Percentiles rank a stretch among this genome's conserved stretches.
Conservation (phyloP, 176 grass and related monocot genomes). For the Thalia dealbata region DNA sequence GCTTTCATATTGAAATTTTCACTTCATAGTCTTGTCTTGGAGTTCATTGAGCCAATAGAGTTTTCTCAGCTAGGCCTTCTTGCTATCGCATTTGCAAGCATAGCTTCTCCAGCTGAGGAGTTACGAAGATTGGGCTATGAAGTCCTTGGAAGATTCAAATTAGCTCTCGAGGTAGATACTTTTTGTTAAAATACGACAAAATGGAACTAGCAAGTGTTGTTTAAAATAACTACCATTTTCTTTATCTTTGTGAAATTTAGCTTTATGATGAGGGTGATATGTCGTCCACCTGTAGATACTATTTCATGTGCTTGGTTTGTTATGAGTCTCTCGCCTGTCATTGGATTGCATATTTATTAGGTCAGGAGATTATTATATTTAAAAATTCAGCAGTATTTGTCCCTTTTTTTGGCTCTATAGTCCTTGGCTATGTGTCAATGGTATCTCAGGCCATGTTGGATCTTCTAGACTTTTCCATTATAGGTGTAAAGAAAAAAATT, state of each 20-base stretch:
- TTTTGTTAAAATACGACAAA: conserved; percentile 14
- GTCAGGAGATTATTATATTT: neutral
- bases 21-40: conserved; percentile 68
- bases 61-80: conserved; percentile 79
- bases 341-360: neutral
- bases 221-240: neutral
- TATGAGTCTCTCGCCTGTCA: neutral
- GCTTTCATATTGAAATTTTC: conserved; percentile 67
- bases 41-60: conserved; percentile 68
- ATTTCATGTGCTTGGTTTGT: neutral
- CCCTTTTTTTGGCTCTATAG: no score
- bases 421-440: neutral
- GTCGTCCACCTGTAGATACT: neutral
- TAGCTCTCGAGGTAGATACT: conserved; percentile 56
- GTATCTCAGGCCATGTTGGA: neutral
- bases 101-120: conserved; percentile 68
- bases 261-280: neutral
- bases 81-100: conserved; percentile 69
- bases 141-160: conserved; percentile 62
- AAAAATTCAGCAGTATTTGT: no score
- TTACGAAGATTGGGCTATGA: conserved; percentile 77
- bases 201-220: conserved; percentile 8
- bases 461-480: neutral
- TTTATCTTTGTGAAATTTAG: neutral
- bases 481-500: neutral